Base-by-base conservation (phyloP, 2,329 filamentous ascomycete species). In the Calycina herbarum region DNA sequence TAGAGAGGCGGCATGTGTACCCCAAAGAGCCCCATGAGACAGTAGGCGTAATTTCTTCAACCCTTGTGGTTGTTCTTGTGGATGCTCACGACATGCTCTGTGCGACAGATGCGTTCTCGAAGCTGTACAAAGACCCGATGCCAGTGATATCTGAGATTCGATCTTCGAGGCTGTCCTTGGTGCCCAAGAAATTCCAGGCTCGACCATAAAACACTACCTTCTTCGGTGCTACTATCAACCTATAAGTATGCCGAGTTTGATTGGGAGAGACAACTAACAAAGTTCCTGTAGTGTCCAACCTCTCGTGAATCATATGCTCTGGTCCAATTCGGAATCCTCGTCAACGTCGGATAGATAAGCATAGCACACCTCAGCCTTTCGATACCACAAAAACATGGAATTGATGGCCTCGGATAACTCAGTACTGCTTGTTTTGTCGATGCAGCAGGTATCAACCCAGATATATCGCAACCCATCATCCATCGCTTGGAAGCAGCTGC, bases 1-100 rank as follows among this genome's bases (percentile, higher is more conserved):
- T 78, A 79, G 0, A 78, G 66, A 11, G 76, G 65, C 7, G 75
- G 72, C 76, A 79, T 78, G 33, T 75, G 74, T 3, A 79, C 70
- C 54, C 69, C 73, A 35, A 77, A 79, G 2, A 79, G 29, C 2
- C 62, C 62, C 56, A 64, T 54, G 66, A 79, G 60, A 40, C 73
- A 75, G 63, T 78, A 79, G 1, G 77, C 77, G 56, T 69, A 67
- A 64, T n/a, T n/a, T 79, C 66, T 35, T 67, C 66, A 10, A 57
- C n/a, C 15, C 75, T 71, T 1, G 69, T 73, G 3, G 76, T 78
- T 56, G 72, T 64, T 17, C 77, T 72, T 24, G 67, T 62, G 10
- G 76, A 70, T 11, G 76, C 76, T 77, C 77, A 79, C 17, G 71
- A 76, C 76, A 79, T 78, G 45, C 72, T 71, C 61, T 68, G 11